Evolutionary conservation across 2,329 filamentous ascomycete species (phyloP).

Genomic region (Aspergillus alliaceus): DNA sequence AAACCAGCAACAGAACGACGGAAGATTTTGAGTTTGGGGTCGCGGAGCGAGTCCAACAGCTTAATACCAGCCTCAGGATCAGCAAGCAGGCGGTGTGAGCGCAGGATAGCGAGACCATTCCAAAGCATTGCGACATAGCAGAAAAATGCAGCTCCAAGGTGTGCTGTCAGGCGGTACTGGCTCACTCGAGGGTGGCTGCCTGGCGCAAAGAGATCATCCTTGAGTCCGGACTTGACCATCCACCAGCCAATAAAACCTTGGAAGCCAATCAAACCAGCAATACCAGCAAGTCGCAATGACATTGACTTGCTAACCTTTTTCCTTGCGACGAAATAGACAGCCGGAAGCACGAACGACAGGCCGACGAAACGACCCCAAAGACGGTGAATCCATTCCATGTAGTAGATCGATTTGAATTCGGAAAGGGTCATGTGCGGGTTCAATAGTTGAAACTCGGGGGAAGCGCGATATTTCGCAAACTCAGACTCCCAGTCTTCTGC

Average conservation of each 20-base stretch:
- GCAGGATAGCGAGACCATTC: slow-evolving; percentile 80
- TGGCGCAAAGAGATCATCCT: slow-evolving; percentile 90
- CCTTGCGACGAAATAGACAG: slow-evolving; percentile 81
- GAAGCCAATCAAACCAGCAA: slow-evolving; percentile 86
- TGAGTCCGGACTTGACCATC: slow-evolving; percentile 98
- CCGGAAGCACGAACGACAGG: slow-evolving; percentile 82
- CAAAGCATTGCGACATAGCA: slow-evolving; percentile 95
- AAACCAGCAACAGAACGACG: slow-evolving; percentile 71
- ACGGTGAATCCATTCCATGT: slow-evolving; percentile 97
- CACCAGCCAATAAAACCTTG: slow-evolving; percentile 97
- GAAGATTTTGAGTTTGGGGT: slow-evolving; percentile 70
- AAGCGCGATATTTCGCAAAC: slow-evolving; percentile 87
- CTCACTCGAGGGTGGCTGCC: slow-evolving; percentile 89
- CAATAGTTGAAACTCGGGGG: slow-evolving; percentile 87
- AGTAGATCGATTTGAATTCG: slow-evolving; percentile 99
- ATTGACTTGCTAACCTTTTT: slow-evolving; percentile 76
- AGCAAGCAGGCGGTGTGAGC: slow-evolving; percentile 69
- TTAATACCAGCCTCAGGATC: slow-evolving; percentile 64
- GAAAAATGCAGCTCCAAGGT: slow-evolving; percentile 85
- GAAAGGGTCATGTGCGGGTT: slow-evolving; percentile 90
- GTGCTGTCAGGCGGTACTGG: slow-evolving; percentile 88
- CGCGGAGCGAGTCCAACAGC: slow-evolving; percentile 61
- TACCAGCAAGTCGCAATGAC: slow-evolving; percentile 75
- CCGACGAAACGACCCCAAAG: slow-evolving; percentile 93
- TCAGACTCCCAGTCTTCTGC: slow-evolving; percentile 84